These are phyloP conservation scores for Aureobasidium lini DNA, from an alignment of 2,329 filamentous ascomycete species.

Conservation along the genomic window DNA sequence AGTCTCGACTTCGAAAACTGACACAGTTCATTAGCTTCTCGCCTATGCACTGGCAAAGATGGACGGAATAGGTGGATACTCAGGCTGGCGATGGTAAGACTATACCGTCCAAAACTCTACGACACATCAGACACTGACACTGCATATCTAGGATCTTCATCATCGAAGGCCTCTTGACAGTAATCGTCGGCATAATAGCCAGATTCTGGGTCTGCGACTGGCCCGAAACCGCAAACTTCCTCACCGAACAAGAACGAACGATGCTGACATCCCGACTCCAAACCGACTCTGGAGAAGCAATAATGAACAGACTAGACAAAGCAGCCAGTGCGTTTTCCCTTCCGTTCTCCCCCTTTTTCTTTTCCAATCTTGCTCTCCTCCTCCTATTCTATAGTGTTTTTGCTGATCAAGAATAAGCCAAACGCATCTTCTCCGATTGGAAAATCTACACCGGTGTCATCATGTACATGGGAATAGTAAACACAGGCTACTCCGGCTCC, in stretches of 20 bases:
- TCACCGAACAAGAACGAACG: constrained; percentile 37
- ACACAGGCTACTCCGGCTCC: constrained; percentile 38
- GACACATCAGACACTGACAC: too few relatives aligned
- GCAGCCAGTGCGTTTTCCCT: constrained; percentile 31
- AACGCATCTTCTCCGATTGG: constrained; percentile 40
- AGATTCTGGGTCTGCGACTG: constrained; percentile 34
- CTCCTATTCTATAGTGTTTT: too few relatives aligned
- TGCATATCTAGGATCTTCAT: constrained; percentile 26
- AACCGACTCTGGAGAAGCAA: constrained; percentile 32
- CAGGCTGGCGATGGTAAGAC: constrained; percentile 25
- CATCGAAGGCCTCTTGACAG: constrained; percentile 25
- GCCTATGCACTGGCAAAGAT: constrained; percentile 29
- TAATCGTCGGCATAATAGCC: constrained; percentile 18
- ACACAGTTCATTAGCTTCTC: background rate
- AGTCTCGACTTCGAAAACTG: background rate
- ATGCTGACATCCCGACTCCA: constrained; percentile 36
- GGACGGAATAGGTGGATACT: constrained; percentile 25
- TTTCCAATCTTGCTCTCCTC: background rate
- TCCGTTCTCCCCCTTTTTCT: background rate
- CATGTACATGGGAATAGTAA: constrained; percentile 32
- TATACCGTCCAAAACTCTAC: constrained; percentile 13
- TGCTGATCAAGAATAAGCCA: background rate
- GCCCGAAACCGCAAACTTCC: constrained; percentile 39
- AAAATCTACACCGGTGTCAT: constrained; percentile 38
- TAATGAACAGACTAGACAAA: constrained; percentile 48